Evolutionary conservation across 345 rosid genomes (phyloP).

Genomic region (Boechera stricta): DNA sequence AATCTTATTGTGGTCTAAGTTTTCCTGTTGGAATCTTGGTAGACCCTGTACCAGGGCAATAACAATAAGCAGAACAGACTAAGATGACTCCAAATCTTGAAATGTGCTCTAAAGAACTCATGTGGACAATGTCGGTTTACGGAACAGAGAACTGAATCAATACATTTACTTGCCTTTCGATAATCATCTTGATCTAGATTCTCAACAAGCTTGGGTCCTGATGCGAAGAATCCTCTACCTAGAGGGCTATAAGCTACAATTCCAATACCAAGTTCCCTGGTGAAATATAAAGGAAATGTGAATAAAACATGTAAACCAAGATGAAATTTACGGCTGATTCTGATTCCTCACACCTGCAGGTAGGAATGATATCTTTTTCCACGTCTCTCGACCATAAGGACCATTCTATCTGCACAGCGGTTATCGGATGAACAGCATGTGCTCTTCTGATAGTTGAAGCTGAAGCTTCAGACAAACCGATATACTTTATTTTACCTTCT

Average conservation of each 20-base stretch:
- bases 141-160: constrained; percentile 3
- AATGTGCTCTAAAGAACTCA: background rate
- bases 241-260: constrained; percentile 80
- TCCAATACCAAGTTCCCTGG: constrained; percentile 77
- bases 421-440: constrained; percentile 77
- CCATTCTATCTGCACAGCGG: constrained; percentile 80
- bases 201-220: constrained; percentile 64
- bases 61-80: background rate
- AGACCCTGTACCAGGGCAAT: constrained; percentile 40
- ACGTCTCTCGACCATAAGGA: constrained; percentile 83
- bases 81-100: background rate
- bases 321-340: background rate
- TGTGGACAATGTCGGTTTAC: background rate
- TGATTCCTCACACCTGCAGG: constrained; percentile 30
- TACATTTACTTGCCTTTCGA: constrained; percentile 49
- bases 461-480: constrained; percentile 78
- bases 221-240: constrained; percentile 70
- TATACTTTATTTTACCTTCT: constrained; percentile 77
- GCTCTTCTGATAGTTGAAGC: constrained; percentile 84
- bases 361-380: constrained; percentile 67
- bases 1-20: constrained; percentile 54
- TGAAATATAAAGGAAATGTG: background rate
- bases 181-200: constrained; percentile 49
- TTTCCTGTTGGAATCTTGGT: constrained; percentile 70
- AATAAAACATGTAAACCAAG: background rate